Evolutionary conservation across 768 basidiomycete genomes (phyloP).

Genomic region (Dentipellis fragilis): DNA sequence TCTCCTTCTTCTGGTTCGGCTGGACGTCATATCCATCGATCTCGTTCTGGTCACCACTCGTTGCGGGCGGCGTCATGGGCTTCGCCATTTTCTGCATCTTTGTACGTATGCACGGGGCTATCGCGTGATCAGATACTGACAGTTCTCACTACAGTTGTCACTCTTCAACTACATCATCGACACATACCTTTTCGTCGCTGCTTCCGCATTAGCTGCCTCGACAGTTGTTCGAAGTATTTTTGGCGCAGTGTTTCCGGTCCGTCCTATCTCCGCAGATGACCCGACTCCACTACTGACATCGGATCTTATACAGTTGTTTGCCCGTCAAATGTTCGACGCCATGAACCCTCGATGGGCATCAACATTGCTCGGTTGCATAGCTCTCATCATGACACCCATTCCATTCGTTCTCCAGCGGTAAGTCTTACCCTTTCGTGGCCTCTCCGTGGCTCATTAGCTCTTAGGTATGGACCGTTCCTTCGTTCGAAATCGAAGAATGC

Average conservation of each 20-base stretch:
- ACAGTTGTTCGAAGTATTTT: constrained; percentile 44
- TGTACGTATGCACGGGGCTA: constrained; percentile 19
- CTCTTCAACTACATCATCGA: constrained; percentile 56
- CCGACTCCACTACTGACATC: not conserved
- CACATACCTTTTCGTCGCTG: constrained; percentile 42
- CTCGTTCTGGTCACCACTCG: constrained; percentile 42
- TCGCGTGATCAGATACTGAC: not conserved
- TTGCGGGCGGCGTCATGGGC: constrained; percentile 40
- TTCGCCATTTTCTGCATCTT: constrained; percentile 45
- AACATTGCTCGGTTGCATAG: constrained; percentile 41
- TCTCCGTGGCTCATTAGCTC: not conserved
- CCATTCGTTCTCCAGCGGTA: constrained; percentile 18
- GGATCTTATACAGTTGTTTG: constrained; percentile 29
- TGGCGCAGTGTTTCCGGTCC: constrained; percentile 25
- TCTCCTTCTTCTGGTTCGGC: constrained; percentile 61
- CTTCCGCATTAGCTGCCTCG: constrained; percentile 45
- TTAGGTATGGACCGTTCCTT: constrained; percentile 7
- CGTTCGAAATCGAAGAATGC: constrained; percentile 11
- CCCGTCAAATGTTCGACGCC: constrained; percentile 40
- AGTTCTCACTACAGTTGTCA: constrained; percentile 27
- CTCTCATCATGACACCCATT: constrained; percentile 38
- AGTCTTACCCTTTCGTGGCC: not conserved
- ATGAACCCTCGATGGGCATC: constrained; percentile 51
- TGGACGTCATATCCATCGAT: constrained; percentile 51
- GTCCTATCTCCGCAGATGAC: not conserved